Percentiles rank a stretch among this genome's conserved stretches.
Evolutionary conservation across 768 basidiomycete genomes (phyloP).

Genomic region (Rhodotorula diobovata): DNA sequence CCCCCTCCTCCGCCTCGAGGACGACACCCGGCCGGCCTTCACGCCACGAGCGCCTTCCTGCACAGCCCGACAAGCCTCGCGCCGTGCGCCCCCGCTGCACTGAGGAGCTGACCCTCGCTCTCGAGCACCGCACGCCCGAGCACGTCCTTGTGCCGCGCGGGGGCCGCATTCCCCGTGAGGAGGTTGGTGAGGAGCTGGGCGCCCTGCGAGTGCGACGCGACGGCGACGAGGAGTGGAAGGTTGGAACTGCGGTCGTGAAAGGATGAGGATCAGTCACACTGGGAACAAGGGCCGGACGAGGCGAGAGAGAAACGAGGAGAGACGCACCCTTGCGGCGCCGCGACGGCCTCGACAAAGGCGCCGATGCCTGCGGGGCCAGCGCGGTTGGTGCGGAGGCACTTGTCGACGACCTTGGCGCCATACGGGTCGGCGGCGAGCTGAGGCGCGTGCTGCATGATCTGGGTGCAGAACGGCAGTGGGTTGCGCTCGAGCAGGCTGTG

Average conservation of each 20-base stretch:
- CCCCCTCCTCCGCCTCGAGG: too few species aligned
- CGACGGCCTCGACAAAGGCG: conserved; percentile 6
- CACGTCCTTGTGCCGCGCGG: conserved; percentile 3
- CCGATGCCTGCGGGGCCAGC: neutral
- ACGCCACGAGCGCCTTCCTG: neutral
- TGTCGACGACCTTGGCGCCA: conserved; percentile 30
- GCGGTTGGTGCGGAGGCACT: neutral
- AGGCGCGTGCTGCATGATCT: conserved; percentile 6
- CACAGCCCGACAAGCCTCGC: neutral
- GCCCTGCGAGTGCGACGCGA: conserved; percentile 17
- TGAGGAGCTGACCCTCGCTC: neutral
- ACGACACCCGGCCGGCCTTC: too few species aligned
- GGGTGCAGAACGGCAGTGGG: conserved; percentile 15
- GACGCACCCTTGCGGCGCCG: neutral
- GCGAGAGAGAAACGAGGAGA: neutral
- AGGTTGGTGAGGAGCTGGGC: conserved; percentile 12
- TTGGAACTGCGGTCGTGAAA: too few species aligned
- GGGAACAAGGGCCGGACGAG: neutral
- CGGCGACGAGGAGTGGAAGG: conserved; percentile 1
- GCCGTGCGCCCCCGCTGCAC: neutral
- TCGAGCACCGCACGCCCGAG: conserved; percentile 6
- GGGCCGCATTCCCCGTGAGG: neutral
- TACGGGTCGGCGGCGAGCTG: conserved; percentile 16
- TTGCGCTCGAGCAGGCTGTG: conserved; percentile 24
- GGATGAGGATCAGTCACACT: too few species aligned